Conservation (phyloP, 768 basidiomycete genomes). For the Trametes sanguinea region DNA sequence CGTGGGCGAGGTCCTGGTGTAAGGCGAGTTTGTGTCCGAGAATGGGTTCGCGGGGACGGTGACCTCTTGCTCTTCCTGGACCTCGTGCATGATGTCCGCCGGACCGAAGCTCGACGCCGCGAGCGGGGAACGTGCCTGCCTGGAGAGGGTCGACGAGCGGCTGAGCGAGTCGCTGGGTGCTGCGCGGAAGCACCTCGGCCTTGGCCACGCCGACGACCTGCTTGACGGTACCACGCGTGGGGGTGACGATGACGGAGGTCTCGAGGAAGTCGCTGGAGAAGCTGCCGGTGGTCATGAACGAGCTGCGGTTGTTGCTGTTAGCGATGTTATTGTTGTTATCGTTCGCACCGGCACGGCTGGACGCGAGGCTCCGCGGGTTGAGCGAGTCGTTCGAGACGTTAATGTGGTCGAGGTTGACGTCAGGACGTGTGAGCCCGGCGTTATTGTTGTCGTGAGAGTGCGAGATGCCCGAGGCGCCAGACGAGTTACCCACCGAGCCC, state of each 20-base stretch:
- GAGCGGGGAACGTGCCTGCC: slow-evolving; percentile 64
- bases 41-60: slow-evolving; percentile 54
- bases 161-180: slow-evolving; percentile 36
- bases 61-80: slow-evolving; percentile 36
- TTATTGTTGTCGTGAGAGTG: slow-evolving; percentile 17
- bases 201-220: slow-evolving; percentile 71
- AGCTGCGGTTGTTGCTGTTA: slow-evolving; percentile 50
- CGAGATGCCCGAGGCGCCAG: slow-evolving; percentile 26
- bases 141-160: slow-evolving; percentile 34
- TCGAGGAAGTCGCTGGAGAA: slow-evolving; percentile 81
- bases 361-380: slow-evolving; percentile 45
- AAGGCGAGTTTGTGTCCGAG: slow-evolving; percentile 55
- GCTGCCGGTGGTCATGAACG: slow-evolving; percentile 74
- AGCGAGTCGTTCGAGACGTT: slow-evolving; percentile 55
- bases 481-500: slow-evolving; percentile 40
- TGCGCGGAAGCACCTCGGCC: slow-evolving; percentile 73
- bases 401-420: slow-evolving; percentile 63
- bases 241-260: slow-evolving; percentile 79
- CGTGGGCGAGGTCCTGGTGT: slow-evolving; percentile 29
- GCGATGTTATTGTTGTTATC: slow-evolving; percentile 52
- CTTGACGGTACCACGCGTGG: slow-evolving; percentile 61
- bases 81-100: slow-evolving; percentile 58
- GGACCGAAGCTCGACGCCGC: slow-evolving; percentile 74
- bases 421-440: slow-evolving; percentile 57
- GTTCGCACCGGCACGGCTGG: slow-evolving; percentile 57